Conservation (phyloP, 306 rosid species). For the Quercus parvula region DNA sequence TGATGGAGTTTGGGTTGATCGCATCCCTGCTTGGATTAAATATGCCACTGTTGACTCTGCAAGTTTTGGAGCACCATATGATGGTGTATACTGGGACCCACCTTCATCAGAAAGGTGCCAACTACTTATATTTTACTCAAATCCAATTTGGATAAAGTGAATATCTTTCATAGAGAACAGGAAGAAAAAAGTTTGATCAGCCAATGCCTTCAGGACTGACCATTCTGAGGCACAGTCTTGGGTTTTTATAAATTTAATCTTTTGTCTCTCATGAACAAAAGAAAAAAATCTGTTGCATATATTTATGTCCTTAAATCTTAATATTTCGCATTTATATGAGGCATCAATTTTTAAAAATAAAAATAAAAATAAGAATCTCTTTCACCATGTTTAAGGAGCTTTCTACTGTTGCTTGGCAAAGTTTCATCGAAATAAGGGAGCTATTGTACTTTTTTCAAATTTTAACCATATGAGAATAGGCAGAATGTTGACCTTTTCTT, state of each 20-base stretch:
- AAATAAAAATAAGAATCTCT: neutral
- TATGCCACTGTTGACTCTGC: slow-evolving; percentile 77
- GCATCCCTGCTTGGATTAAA: slow-evolving; percentile 95
- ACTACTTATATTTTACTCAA: slow-evolving; percentile 11
- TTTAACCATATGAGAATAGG: neutral
- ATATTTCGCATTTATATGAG: neutral
- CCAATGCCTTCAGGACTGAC: neutral
- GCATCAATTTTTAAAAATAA: neutral
- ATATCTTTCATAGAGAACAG: slow-evolving; percentile 8
- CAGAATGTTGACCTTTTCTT: slow-evolving; percentile 1
- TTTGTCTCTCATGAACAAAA: no score
- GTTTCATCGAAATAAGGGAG: neutral
- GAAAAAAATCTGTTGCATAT: neutral
- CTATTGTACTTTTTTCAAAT: neutral
- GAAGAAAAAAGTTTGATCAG: slow-evolving; percentile 13
- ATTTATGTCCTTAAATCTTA: neutral
- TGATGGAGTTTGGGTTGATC: slow-evolving; percentile 81
- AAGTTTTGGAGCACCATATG: slow-evolving; percentile 77
- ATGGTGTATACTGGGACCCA: slow-evolving; percentile 92
- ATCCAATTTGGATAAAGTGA: slow-evolving; percentile 11
- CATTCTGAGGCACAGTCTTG: neutral
- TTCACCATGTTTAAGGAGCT: neutral
- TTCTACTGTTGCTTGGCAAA: neutral
- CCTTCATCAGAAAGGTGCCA: slow-evolving; percentile 70
- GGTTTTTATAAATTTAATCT: no score